Evolutionary conservation across 768 basidiomycete species (phyloP), one percentile per base, ranked within the genome.

Genomic region (Phylloporus sp.): DNA sequence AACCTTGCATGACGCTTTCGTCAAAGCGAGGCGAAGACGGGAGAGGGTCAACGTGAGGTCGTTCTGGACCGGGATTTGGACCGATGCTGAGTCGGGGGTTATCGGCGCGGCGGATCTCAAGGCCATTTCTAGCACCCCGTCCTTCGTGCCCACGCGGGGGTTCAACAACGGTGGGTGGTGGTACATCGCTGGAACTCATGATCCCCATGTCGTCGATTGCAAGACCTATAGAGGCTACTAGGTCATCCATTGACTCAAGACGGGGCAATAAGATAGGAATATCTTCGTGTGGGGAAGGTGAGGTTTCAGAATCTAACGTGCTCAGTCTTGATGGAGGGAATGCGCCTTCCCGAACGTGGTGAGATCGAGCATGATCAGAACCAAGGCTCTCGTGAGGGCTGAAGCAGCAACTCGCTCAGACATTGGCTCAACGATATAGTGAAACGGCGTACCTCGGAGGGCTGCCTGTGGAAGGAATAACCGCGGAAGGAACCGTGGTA

Each of bases 281-380:
- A 29, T 59, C 63, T 43, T 55, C 54, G 38, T 48, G 59, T 23
- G 59, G 60, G 47, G 58, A 52, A n/a, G 36, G 6, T 18, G 36
- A 27, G 13, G 47, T 36, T 13, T 54, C 57, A 29, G 63, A 61
- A 38, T 65, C 63, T 20, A 60, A 54, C 45, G 60, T 59, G 63
- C 53, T 61, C 57, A 65, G 46, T 47, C 68, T 65, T 36, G 75
- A 80, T 0, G 80, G 80, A 45, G 80, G 72, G 60, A 84, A 85
- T 6, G 86, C 88, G 48, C 83, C 85, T 73, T 90, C 86, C 36
- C 87, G 70, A 28, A 66, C 53, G 50, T 76, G 76, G 42, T 61
- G 55, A 41, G 64, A 45, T n/a, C 42, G n/a, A n/a, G n/a, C 58
- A 23, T n/a, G 34, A 40, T 58, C 52, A 13, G 47, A 50, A 29